A percentile compares a stretch with the other conserved stretches of the same genome.
phyloP scores from a whole-genome alignment of 1,284 basidiomycete species.

The Tilletiaria anomala region DNA sequence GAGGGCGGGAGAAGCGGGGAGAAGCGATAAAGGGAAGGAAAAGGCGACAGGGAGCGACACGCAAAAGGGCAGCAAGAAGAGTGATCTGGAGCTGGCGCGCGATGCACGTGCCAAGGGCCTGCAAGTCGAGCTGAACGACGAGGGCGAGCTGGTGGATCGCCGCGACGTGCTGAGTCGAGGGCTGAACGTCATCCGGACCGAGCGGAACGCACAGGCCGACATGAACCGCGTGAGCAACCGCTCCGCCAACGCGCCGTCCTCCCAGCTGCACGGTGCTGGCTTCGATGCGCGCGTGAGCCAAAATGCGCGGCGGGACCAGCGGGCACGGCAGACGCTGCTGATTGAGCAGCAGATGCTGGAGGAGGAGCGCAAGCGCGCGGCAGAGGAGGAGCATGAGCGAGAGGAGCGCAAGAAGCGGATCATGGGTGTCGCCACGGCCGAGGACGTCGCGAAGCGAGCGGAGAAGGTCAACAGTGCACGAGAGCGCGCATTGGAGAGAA shows the following conservation, averaged over 20 bases:
- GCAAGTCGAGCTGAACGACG: constrained; percentile 89
- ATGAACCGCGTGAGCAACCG: neutral
- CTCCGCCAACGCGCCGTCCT: too few relatives aligned
- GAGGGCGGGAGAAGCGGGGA: neutral
- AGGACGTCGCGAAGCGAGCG: neutral
- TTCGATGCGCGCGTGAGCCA: neutral
- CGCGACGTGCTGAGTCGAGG: constrained; percentile 79
- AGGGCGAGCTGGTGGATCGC: constrained; percentile 92
- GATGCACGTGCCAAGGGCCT: constrained; percentile 58
- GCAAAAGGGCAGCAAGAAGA: constrained; percentile 42
- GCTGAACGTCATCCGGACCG: constrained; percentile 55
- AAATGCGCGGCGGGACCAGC: neutral
- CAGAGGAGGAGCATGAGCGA: constrained; percentile 1
- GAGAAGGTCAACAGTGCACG: neutral
- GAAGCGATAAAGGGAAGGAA: constrained; percentile 38
- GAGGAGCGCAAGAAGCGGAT: neutral
- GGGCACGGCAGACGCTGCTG: constrained; percentile 1
- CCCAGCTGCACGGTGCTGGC: neutral
- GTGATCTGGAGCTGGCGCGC: constrained; percentile 52
- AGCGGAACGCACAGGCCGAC: constrained; percentile 2
- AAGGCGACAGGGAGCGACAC: constrained; percentile 67
- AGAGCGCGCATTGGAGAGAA: neutral
- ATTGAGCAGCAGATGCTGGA: constrained; percentile 2
- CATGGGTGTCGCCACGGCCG: neutral
- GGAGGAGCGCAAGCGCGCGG: neutral